Evolutionary conservation across 139 green algal genomes (phyloP).

Genomic region (Astrephomene gubernaculifera): DNA sequence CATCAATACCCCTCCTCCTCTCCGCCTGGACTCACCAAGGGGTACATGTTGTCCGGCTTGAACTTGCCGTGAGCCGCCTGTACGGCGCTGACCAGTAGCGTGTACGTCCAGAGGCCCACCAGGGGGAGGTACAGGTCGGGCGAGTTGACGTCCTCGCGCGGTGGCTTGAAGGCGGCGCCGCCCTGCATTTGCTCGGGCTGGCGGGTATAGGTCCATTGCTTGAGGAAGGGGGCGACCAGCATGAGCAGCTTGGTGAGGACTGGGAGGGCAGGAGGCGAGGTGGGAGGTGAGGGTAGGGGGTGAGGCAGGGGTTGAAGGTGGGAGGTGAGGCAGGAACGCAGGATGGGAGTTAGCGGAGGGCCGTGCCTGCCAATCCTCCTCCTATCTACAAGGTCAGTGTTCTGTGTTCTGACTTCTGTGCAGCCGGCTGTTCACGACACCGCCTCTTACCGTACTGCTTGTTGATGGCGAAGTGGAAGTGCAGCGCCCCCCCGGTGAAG

Average conservation of each 20-base stretch:
- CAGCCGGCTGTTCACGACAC: no score
- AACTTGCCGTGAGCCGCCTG: slow-evolving; percentile 62
- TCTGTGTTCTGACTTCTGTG: no score
- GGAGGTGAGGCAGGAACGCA: neutral
- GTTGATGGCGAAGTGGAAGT: slow-evolving; percentile 92
- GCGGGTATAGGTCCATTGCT: slow-evolving; percentile 88
- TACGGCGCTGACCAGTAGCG: slow-evolving; percentile 71
- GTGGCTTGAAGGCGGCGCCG: slow-evolving; percentile 88
- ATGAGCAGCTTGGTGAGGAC: slow-evolving; percentile 93
- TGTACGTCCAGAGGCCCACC: slow-evolving; percentile 90
- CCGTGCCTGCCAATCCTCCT: no score
- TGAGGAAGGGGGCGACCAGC: slow-evolving; percentile 91
- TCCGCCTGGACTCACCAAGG: slow-evolving; percentile 74
- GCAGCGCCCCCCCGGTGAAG: slow-evolving; percentile 75
- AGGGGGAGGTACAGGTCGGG: slow-evolving; percentile 98
- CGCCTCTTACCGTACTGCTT: slow-evolving; percentile 81
- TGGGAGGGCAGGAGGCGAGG: no score
- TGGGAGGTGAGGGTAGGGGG: neutral
- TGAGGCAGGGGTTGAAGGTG: neutral
- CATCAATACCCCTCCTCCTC: no score
- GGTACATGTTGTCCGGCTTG: slow-evolving; percentile 80
- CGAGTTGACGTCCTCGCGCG: slow-evolving; percentile 90
- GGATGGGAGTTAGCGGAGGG: neutral
- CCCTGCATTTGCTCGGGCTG: slow-evolving; percentile 85
- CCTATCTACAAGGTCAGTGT: no score